Evolutionary conservation across 176 grass and related monocot species (phyloP), one percentile per base, ranked within the genome.

Genomic region (Puccinellia tenuiflora): DNA sequence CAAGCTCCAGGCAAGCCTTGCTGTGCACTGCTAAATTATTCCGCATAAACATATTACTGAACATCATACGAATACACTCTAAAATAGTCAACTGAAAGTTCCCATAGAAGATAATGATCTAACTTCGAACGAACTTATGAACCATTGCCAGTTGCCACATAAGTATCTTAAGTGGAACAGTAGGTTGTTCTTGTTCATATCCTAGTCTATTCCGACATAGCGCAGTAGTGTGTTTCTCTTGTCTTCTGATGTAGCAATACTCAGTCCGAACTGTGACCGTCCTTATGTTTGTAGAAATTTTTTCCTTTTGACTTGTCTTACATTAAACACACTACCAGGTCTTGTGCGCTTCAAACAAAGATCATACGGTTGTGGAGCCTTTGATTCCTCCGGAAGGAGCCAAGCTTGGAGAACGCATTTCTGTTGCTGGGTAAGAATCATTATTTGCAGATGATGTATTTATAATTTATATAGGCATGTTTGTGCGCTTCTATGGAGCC

Each of bases 311-410:
- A 57, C 52, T 60, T 65, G 21, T 53, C 86, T 73, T 73, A 78
- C 6, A 57, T 31, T 67, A 37, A 65, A 53, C 17, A 13, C 40
- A 52, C 61, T 75, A 37, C 38, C 76, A 95, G 93, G 93, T 95
- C 46, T 59, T 95, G 26, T 99, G 96, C 80, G 91, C 96, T 73
- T 99, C 96, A 83, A 92, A 75, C 79, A 71, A 96, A 88, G 96
- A 99, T 79, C 93, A 94, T 85, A 89, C 93, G 21, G 79, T 83
- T 81, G 96, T 99, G 69, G 96, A 99, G 81, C 96, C 96, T 83
- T 88, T 99, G 80, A 90, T 87, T 89, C 89, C 96, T 85, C 96
- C 93, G 2, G 83, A 96, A 93, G 96, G 91, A 83, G 93, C 96
- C 67, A 92, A 87, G 87, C 74, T 94, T 88, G 96, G 96, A 92